Evolutionary conservation across 257 asterid genomes (phyloP).

Genomic region (Nicotiana noctiflora): DNA sequence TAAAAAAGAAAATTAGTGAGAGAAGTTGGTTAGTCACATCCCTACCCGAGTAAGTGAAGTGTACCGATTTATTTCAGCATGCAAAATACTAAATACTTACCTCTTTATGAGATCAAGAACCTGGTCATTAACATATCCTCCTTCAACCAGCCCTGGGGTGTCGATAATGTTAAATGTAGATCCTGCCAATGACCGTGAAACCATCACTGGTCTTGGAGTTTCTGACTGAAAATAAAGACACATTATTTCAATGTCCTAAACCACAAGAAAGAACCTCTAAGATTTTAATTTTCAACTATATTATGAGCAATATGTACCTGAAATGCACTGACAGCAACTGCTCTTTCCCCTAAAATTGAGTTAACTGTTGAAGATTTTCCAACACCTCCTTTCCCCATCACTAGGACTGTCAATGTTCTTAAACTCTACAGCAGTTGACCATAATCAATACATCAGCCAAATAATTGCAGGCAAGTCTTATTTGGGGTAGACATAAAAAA

Average conservation of each 20-base stretch:
- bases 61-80: neutral
- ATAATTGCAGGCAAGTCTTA: neutral
- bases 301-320: conserved; percentile 44
- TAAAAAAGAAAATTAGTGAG: neutral
- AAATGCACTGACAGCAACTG: conserved; percentile 84
- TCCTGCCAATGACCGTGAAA: conserved; percentile 74
- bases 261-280: neutral
- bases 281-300: neutral
- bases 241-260: neutral
- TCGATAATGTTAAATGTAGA: conserved; percentile 82
- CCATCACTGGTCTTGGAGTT: conserved; percentile 92
- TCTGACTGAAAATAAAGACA: conserved; percentile 55
- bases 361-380: conserved; percentile 94
- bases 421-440: conserved; percentile 38
- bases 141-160: conserved; percentile 97
- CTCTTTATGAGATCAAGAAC: conserved; percentile 73
- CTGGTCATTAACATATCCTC: conserved; percentile 86
- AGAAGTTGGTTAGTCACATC: neutral
- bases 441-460: neutral
- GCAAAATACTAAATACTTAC: conserved; percentile 22
- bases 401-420: conserved; percentile 72
- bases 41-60: neutral
- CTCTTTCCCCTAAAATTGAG: conserved; percentile 87
- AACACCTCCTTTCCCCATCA: conserved; percentile 98
- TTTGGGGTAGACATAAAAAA: neutral